phyloP scores from a whole-genome alignment of 306 rosid genomes.

The Lablab purpureus region DNA sequence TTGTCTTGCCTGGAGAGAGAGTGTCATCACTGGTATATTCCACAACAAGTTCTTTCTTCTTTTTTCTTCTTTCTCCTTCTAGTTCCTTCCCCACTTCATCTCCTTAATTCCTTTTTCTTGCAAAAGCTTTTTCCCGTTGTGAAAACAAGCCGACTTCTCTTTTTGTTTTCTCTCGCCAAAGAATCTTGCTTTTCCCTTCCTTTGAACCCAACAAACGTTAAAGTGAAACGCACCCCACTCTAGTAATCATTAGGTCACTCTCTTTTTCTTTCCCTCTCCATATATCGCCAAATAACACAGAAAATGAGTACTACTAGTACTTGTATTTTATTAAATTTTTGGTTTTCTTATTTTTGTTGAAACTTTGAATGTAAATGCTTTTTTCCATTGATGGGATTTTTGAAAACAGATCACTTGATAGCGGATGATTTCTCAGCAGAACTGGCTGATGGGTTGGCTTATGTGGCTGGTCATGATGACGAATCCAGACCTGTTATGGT shows the following conservation, averaged over 20 bases:
- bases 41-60: not conserved
- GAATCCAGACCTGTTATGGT: conserved; percentile 93
- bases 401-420: conserved; percentile 71
- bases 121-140: conserved; percentile 39
- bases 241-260: conserved; percentile 63
- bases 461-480: conserved; percentile 90
- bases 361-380: not conserved
- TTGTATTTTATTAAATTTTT: not conserved
- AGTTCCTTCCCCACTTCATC: not conserved
- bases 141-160: conserved; percentile 47
- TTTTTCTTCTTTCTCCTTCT: conserved; percentile 17
- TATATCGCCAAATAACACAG: conserved; percentile 1
- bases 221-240: conserved; percentile 52
- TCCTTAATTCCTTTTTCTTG: conserved; percentile 9
- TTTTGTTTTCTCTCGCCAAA: conserved; percentile 54
- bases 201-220: conserved; percentile 57
- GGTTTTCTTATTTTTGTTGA: not conserved
- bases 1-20: conserved; percentile 98
- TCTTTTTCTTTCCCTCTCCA: conserved; percentile 15
- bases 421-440: conserved; percentile 99
- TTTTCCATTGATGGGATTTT: conserved; percentile 3
- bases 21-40: conserved; percentile 68
- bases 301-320: not conserved
- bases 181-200: conserved; percentile 76
- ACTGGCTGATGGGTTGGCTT: conserved; percentile 92